Base-by-base conservation (phyloP, 2,329 filamentous ascomycete species). In the Plectosphaerella cucumerina region DNA sequence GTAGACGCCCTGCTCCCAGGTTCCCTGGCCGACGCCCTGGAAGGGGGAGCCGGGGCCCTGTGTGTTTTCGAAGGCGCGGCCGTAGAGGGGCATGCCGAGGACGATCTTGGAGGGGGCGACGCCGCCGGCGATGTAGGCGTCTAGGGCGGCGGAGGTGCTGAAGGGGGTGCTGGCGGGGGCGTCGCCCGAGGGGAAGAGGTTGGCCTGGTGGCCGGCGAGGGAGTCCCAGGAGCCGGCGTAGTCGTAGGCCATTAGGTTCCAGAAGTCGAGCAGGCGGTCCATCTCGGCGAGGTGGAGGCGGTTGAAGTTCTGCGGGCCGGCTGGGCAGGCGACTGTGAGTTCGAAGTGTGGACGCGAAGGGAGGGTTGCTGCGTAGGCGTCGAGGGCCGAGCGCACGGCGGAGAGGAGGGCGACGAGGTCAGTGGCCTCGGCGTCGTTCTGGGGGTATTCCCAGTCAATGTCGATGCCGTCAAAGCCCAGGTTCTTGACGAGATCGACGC, bases 11-110 rank as follows among this genome's bases (percentile, higher is more conserved):
- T 80, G 75, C 71, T 97, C 92, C 87, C 89, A 97, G 50, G 80
- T 88, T 0, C 91, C 93, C 50, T 85, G 76, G 2, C 91, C 92
- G 9, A 89, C 76, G 6, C 90, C 91, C 46, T 68, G 79, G 69
- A 80, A 97, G 0, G 81, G 70, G 31, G 74, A 67, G 1, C 93
- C 93, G 0, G 83, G 79, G 0, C 91, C 92, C 22, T 86, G 78
- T 0, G 93, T 97, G 56, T 84, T 81, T 59, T 84, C 77, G 65
- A 97, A 97, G 0, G 89, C 84, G 34, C 91, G 87, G 1, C 93
- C 93, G 65, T 97, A 97, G 12, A 97, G 74, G 2, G 93, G 92
- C 87, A 97, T 93, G 3, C 93, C 92, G 14, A 97, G 68, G 3
- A 96, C 88, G 49, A 97, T 82, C 70, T 96, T 97, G 54, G 75